These are phyloP conservation scores for Kappamyces sp. DNA, from an alignment of 192 early-diverging fungal species.

Conservation along the genomic window DNA sequence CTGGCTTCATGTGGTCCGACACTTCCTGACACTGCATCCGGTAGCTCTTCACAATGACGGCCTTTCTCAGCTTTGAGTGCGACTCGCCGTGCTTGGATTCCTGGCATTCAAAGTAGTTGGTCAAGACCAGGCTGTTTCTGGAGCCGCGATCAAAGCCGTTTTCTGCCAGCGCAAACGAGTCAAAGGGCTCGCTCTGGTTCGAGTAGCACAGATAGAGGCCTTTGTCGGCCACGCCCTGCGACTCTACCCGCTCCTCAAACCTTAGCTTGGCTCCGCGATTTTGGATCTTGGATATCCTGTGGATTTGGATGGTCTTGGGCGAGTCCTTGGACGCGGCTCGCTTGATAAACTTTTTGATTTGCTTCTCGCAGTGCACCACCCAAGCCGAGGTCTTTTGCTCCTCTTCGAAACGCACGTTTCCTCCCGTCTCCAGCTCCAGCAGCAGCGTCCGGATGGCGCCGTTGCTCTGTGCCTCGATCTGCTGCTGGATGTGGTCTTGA, in stretches of 20 bases:
- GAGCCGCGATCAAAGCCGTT: conserved; percentile 28
- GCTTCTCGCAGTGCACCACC: conserved; percentile 39
- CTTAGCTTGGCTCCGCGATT: conserved; percentile 40
- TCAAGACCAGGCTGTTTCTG: conserved; percentile 5
- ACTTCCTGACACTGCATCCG: conserved; percentile 11
- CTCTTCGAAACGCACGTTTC: conserved; percentile 59
- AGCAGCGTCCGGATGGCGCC: conserved; percentile 35
- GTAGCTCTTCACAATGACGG: conserved; percentile 27
- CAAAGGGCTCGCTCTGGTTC: conserved; percentile 17
- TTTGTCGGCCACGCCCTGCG: neutral
- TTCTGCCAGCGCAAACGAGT: conserved; percentile 42
- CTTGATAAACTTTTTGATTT: conserved; percentile 39
- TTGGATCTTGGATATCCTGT: conserved; percentile 46
- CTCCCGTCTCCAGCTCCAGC: conserved; percentile 58
- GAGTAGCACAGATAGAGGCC: conserved; percentile 36
- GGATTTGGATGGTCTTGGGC: conserved; percentile 39
- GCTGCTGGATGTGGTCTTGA: neutral
- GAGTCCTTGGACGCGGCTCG: conserved; percentile 19
- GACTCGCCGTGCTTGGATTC: conserved; percentile 1
- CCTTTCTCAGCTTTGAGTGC: conserved; percentile 30
- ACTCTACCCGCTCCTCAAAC: conserved; percentile 35
- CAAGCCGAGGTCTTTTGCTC: conserved; percentile 42
- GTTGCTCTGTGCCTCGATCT: conserved; percentile 15
- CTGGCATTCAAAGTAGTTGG: conserved; percentile 23
- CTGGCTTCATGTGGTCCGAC: neutral